These are phyloP conservation scores for Penicillium paradoxum DNA, from an alignment of 495 filamentous ascomycete species.

Conservation along the genomic window DNA sequence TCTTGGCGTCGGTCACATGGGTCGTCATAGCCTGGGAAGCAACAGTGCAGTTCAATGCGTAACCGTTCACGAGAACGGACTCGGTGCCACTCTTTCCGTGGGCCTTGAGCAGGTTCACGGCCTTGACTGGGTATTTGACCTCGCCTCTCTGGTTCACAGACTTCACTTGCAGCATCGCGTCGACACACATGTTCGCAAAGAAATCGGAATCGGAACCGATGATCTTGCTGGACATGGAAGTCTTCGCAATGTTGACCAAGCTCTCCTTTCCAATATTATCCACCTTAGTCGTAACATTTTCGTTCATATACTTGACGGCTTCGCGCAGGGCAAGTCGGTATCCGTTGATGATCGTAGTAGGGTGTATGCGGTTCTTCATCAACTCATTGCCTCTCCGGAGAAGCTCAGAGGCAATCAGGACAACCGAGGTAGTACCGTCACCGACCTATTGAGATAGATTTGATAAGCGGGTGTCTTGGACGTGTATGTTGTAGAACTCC, in stretches of 20 bases:
- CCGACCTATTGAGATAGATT: constrained; percentile 55
- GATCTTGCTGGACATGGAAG: constrained; percentile 98
- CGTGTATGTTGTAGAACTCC: not conserved
- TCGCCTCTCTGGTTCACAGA: constrained; percentile 84
- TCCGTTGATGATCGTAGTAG: constrained; percentile 97
- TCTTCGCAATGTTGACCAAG: constrained; percentile 92
- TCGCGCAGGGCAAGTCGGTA: constrained; percentile 93
- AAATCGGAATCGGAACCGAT: constrained; percentile 95
- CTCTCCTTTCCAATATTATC: constrained; percentile 85
- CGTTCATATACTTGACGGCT: constrained; percentile 97
- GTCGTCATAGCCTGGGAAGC: constrained; percentile 98
- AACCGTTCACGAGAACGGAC: constrained; percentile 89
- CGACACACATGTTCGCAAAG: constrained; percentile 94
- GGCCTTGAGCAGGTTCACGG: constrained; percentile 96
- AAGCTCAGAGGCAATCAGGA: constrained; percentile 94
- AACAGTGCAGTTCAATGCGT: constrained; percentile 97
- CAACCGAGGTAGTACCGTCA: constrained; percentile 96
- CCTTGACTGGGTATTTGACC: constrained; percentile 96
- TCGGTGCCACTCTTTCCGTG: constrained; percentile 90
- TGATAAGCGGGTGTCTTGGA: not conserved
- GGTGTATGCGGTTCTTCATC: constrained; percentile 99
- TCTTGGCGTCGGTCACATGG: constrained; percentile 87
- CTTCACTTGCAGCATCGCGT: constrained; percentile 95
- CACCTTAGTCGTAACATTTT: constrained; percentile 93
- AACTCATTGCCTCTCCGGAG: constrained; percentile 92